Percentiles rank a stretch among this genome's conserved stretches.
Conservation (phyloP, 805 yeast species). For the Ogataea naganishii region DNA sequence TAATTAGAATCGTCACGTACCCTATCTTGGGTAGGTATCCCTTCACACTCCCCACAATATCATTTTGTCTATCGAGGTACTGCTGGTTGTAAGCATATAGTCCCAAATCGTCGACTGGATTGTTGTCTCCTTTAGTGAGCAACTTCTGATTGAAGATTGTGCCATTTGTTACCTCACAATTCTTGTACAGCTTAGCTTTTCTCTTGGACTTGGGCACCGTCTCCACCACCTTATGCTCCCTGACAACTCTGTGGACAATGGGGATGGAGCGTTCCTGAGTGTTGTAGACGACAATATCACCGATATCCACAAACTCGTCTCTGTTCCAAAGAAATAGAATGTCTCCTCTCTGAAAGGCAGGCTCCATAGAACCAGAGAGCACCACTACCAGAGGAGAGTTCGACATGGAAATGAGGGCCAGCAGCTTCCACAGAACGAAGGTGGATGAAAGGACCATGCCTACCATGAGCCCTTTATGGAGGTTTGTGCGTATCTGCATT, state of each 20-base stretch:
- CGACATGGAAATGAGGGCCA: slow-evolving; percentile 69
- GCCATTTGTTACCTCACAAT: slow-evolving; percentile 5
- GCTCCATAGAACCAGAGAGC: slow-evolving; percentile 97
- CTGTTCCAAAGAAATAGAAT: slow-evolving; percentile 88
- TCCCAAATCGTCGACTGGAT: slow-evolving; percentile 83
- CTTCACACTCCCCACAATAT: slow-evolving; percentile 85
- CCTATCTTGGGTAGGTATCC: slow-evolving; percentile 88
- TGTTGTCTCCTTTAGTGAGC: slow-evolving; percentile 94
- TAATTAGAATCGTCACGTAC: slow-evolving; percentile 81
- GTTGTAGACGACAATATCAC: slow-evolving; percentile 92
- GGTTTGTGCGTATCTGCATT: slow-evolving; percentile 57
- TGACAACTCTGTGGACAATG: slow-evolving; percentile 90
- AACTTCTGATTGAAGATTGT: slow-evolving; percentile 47
- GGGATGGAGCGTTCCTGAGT: slow-evolving; percentile 74
- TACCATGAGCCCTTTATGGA: slow-evolving; percentile 60
- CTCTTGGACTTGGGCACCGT: slow-evolving; percentile 10
- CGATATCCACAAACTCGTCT: slow-evolving; percentile 56
- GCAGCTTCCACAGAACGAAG: slow-evolving; percentile 83
- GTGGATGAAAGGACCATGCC: slow-evolving; percentile 82
- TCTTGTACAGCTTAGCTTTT: slow-evolving; percentile 8
- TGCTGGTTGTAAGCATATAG: slow-evolving; percentile 69
- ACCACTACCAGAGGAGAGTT: slow-evolving; percentile 95
- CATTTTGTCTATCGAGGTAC: slow-evolving; percentile 68
- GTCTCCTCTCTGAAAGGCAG: slow-evolving; percentile 98
- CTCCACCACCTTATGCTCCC: slow-evolving; percentile 56